Percentiles rank a stretch among this genome's conserved stretches.
Evolutionary conservation across 345 rosid species (phyloP).

Genomic region (Eutrema heterophyllum): DNA sequence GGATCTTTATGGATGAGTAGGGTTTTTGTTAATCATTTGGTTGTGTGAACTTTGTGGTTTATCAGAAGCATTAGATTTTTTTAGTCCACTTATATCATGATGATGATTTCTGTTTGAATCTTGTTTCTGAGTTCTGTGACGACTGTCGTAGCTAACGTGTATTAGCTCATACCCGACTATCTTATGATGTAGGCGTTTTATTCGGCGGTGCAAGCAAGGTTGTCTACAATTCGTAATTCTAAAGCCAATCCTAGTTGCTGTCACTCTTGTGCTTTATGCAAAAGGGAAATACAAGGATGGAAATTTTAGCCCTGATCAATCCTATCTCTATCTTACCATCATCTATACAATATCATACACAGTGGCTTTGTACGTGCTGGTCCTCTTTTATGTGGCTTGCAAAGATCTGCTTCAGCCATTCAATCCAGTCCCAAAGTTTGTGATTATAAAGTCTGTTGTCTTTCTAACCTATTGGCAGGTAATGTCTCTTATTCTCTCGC

Average conservation of each 20-base stretch:
- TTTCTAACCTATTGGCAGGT: slow-evolving; percentile 99
- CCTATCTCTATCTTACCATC: slow-evolving; percentile 89
- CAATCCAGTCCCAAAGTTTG: slow-evolving; percentile 96
- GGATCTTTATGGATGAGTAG: neutral
- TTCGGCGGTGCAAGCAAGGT: slow-evolving; percentile 97
- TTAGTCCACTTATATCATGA: neutral
- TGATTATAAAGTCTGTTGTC: slow-evolving; percentile 93
- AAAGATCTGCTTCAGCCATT: slow-evolving; percentile 97
- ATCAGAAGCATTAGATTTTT: neutral
- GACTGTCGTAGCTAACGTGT: slow-evolving; percentile 11
- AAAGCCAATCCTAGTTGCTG: slow-evolving; percentile 88
- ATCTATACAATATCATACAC: slow-evolving; percentile 90
- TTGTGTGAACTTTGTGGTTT: neutral
- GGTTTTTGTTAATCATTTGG: neutral
- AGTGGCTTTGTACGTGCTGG: slow-evolving; percentile 82
- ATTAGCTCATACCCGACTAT: neutral
- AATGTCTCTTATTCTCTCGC: slow-evolving; percentile 1
- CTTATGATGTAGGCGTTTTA: slow-evolving; percentile 65
- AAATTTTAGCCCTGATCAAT: slow-evolving; percentile 82
- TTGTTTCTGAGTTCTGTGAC: neutral
- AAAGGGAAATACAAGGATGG: slow-evolving; percentile 96
- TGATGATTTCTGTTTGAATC: neutral
- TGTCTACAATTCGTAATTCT: slow-evolving; percentile 96
- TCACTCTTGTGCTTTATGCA: slow-evolving; percentile 85
- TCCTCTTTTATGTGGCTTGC: slow-evolving; percentile 91